Base-by-base conservation (phyloP, 1,284 basidiomycete genomes). In the Trichosporon inkin region DNA sequence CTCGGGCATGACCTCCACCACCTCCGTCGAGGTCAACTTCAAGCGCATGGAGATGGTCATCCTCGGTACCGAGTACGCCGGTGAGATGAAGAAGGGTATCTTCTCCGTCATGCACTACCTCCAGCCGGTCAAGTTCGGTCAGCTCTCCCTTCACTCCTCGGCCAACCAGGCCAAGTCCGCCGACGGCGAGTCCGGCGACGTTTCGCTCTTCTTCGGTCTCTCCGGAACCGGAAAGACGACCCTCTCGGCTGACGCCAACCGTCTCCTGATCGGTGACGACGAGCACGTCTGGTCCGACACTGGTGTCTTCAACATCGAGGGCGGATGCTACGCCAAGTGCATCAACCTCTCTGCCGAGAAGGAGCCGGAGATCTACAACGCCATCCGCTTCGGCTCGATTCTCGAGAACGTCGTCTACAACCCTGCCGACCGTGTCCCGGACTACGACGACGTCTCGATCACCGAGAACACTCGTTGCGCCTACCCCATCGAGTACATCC, bases 11-110 rank as follows among this genome's bases (percentile, higher is more conserved):
- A 96, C 92, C 65, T 97, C 93, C 36, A 90, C 94, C 49, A 99
- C 95, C 28, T 97, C 94, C 19, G 95, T 99, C 60, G 96, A 98
- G 82, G 92, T 99, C 84, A 99, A 99, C 87, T 99, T 99, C 82
- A 97, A 97, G 85, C 91, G 96, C 61, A 97, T 94, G 90, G 96
- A 99, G 82, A 99, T 99, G 95, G 94, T 99, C 76, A 99, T 99
- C 76, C 90, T 99, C 72, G 95, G 96, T 65, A 98, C 96, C 59
- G 95, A 99, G 79, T 99, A 99, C 79, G 96, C 96, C 56, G 96
- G 96, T 66, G 96, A 99, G 83, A 99, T 99, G 96, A 99, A 99
- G 84, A 99, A 99, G 87, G 96, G 96, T 79, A 91, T 99, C 78
- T 99, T 99, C 84, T 93, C 90, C 56, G 94, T 99, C 73, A 99